Percentiles rank a stretch among this genome's conserved stretches.
These are phyloP conservation scores for Chondrostereum purpureum DNA, from an alignment of 1,284 basidiomycete species.

Conservation along the genomic window DNA sequence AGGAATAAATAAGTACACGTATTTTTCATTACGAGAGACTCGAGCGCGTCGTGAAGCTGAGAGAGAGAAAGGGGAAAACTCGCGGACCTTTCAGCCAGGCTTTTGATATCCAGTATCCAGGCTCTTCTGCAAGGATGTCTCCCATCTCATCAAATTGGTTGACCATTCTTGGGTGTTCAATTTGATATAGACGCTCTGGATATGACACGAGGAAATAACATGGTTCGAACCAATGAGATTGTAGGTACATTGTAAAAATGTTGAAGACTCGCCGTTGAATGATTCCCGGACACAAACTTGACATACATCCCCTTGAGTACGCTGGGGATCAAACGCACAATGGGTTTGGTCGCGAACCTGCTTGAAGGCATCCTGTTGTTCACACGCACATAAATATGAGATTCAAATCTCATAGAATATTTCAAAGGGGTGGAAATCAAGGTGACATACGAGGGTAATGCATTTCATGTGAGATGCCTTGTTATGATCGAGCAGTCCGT, in stretches of 20 bases:
- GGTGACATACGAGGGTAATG: conserved; percentile 38
- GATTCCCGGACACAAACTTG: conserved; percentile 45
- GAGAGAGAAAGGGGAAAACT: too few relatives aligned
- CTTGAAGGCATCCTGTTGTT: conserved; percentile 39
- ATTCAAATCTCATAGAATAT: conserved; percentile 8
- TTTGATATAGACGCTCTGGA: conserved; percentile 67
- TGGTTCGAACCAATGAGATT: background rate
- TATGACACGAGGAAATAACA: too few relatives aligned
- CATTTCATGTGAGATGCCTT: conserved; percentile 61
- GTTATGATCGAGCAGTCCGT: conserved; percentile 50
- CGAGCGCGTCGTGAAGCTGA: too few relatives aligned
- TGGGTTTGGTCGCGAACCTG: conserved; percentile 38
- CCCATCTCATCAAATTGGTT: conserved; percentile 48
- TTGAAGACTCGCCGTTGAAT: conserved; percentile 45
- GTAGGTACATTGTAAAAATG: too few relatives aligned
- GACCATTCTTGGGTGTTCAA: conserved; percentile 56
- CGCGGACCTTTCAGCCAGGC: conserved; percentile 64
- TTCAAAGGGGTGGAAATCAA: conserved; percentile 2
- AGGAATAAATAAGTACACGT: too few relatives aligned
- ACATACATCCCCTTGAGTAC: conserved; percentile 53
- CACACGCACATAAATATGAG: too few relatives aligned
- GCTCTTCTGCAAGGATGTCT: conserved; percentile 32
- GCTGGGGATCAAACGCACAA: conserved; percentile 40
- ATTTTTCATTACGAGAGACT: too few relatives aligned
- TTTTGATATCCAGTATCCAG: conserved; percentile 72